Evolutionary conservation across 768 basidiomycete species (phyloP), one percentile per base, ranked within the genome.

Genomic region (Kwoniella sp.): DNA sequence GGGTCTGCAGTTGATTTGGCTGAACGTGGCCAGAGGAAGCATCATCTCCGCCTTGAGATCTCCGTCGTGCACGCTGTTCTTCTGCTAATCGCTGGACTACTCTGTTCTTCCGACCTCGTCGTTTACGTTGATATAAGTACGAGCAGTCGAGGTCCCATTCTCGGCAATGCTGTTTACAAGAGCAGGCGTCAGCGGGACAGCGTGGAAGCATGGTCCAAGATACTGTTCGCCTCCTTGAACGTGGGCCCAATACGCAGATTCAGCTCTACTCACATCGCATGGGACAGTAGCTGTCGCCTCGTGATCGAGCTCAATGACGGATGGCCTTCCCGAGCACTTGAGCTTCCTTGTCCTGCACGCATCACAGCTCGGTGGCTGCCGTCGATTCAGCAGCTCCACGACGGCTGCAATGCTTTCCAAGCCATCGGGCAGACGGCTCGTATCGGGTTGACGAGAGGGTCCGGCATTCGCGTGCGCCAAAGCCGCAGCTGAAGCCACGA

Each of bases 281-380:
- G 65, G 71, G 2, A 62, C 57, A 25, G 52, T 59, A 1, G 71
- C 71, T 22, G 41, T 54, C 25, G 67, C 71, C 12, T 66, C 61
- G 11, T 26, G 29, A 38, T 55, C 60, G 5, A 69, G 37, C 51
- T 73, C 68, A n/a, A 73, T 69, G 11, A 55, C 52, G 17, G 45
- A 37, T 4, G 68, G 71, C 59, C 71, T 51, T n/a, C 71, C 68
- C 8, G 68, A 60, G 37, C 71, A 73, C 38, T 67, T 73, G 57
- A 69, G 37, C 37, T 73, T 73, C 37, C 71, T 64, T 25, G 68
- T 73, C 9, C 71, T n/a, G 37, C 71, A 73, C 23, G 68, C 68
- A 69, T 73, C 71, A 31, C 71, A 73, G 23, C 57, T 60, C 7
- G 70, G 70, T 26, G 70, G 70, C 50, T 71, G 70, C 28, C 67